Evolutionary conservation across 305 asterid genomes (phyloP).

Genomic region (Petunia hybrid): DNA sequence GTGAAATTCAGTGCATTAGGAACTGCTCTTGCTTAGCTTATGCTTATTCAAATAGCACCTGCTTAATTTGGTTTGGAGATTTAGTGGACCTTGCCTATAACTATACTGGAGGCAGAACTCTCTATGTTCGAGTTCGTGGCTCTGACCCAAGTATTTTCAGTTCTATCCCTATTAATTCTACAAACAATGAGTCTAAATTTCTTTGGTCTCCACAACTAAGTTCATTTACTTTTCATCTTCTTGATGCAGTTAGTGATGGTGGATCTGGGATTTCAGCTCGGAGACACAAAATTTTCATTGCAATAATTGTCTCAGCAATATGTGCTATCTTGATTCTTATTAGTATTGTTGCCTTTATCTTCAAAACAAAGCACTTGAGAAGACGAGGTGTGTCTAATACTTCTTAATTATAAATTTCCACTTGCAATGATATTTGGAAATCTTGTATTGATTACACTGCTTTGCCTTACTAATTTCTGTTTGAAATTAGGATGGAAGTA

Average conservation of each 20-base stretch:
- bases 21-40: constrained; percentile 66
- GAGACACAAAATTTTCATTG: constrained; percentile 20
- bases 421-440: neutral
- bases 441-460: neutral
- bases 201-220: too few species aligned
- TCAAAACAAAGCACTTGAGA: constrained; percentile 23
- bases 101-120: constrained; percentile 14
- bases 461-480: neutral
- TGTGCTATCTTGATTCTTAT: neutral
- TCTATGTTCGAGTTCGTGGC: constrained; percentile 29
- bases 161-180: neutral
- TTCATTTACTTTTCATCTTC: neutral
- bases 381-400: neutral
- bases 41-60: constrained; percentile 45
- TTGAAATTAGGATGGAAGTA: neutral
- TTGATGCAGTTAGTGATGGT: constrained; percentile 1
- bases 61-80: constrained; percentile 62
- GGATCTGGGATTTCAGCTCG: neutral
- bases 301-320: neutral
- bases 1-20: constrained; percentile 51
- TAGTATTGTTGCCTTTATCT: neutral
- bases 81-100: constrained; percentile 45
- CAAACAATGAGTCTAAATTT: too few species aligned
- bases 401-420: neutral
- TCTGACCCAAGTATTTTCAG: constrained; percentile 3